Evolutionary conservation across 495 filamentous ascomycete species (phyloP).

Genomic region (Penicillium cataractarum): DNA sequence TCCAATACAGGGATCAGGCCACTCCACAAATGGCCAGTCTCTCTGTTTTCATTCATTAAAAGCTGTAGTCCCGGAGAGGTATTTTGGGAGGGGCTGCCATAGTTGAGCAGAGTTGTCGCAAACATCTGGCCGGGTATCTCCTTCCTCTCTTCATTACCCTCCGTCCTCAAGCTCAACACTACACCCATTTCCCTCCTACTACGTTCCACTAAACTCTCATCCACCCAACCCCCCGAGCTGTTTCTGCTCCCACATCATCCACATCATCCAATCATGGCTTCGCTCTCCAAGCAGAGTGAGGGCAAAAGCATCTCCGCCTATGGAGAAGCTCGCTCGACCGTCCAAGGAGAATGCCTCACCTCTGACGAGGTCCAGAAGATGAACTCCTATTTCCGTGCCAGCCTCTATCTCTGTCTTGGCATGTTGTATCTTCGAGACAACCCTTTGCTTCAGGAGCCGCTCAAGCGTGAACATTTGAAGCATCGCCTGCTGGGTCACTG

Average conservation of each 20-base stretch:
- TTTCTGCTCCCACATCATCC: background rate
- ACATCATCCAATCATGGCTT: conserved; percentile 16
- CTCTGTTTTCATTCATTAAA: background rate
- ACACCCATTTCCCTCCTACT: background rate
- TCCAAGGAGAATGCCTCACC: conserved; percentile 59
- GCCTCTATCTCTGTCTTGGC: conserved; percentile 70
- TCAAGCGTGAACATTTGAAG: conserved; percentile 67
- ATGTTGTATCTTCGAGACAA: conserved; percentile 77
- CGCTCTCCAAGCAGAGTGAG: background rate
- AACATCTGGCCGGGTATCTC: background rate
- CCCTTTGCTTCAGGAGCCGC: conserved; percentile 64
- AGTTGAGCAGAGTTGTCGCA: background rate
- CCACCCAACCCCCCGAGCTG: background rate
- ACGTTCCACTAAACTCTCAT: background rate
- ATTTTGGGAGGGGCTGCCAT: background rate
- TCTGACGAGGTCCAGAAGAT: conserved; percentile 66
- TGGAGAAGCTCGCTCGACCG: conserved; percentile 65
- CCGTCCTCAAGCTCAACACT: background rate
- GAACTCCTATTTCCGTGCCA: conserved; percentile 69
- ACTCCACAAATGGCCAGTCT: background rate
- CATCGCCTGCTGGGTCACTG: conserved; percentile 72
- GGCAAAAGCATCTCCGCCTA: conserved; percentile 59
- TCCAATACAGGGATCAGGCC: conserved; percentile 1
- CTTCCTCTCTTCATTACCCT: background rate
- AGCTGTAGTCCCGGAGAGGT: background rate